Conservation (phyloP, 441 rosid genomes). For the Erodium trifolium region DNA sequence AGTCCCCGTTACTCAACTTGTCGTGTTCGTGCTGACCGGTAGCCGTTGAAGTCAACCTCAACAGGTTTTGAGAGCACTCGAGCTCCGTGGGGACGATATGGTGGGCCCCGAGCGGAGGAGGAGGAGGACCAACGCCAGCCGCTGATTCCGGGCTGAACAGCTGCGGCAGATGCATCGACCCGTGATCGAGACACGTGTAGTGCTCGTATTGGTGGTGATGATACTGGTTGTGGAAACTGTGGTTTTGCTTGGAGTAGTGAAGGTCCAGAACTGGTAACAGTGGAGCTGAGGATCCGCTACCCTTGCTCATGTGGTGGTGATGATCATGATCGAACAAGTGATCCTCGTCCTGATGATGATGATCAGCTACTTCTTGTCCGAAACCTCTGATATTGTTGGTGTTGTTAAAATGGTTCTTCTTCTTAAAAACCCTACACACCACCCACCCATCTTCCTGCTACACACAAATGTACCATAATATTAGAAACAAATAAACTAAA, state of each 20-base stretch:
- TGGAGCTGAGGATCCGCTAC: not conserved
- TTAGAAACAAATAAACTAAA: not conserved
- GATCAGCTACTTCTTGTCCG: not conserved
- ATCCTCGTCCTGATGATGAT: not conserved
- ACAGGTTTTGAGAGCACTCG: not conserved
- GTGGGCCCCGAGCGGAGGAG: no score
- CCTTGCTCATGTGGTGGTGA: not conserved
- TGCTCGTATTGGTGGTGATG: not conserved
- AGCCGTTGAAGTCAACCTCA: not conserved
- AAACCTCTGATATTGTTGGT: not conserved
- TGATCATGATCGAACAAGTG: not conserved
- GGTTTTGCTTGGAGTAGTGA: not conserved
- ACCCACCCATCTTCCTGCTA: constrained; percentile 98
- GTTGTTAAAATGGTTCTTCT: constrained; percentile 16
- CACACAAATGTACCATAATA: not conserved
- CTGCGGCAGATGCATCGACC: not conserved
- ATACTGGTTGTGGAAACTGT: no score
- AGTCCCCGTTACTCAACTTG: not conserved
- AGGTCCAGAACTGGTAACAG: not conserved
- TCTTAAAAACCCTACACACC: constrained; percentile 84
- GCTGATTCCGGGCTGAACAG: not conserved
- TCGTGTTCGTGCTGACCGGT: not conserved
- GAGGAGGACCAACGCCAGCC: not conserved
- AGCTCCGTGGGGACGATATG: not conserved
- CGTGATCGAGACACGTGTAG: not conserved